Percentiles rank a stretch among this genome's conserved stretches.
Conservation (phyloP, 352 stramenopile species). For the Phytopythium chamaehyphon region DNA sequence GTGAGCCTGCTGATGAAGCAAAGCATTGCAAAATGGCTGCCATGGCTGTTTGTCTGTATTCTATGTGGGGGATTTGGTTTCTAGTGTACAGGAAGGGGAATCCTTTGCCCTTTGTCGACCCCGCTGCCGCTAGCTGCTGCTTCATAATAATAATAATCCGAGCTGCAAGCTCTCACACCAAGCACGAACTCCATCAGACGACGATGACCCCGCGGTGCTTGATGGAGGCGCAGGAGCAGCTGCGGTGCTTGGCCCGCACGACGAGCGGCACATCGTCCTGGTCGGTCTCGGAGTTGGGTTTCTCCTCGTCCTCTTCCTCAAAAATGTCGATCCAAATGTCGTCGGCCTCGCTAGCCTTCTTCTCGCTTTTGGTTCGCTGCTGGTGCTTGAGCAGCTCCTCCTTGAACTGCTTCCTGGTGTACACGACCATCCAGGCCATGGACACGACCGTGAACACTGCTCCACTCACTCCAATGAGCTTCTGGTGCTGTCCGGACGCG, state of each 20-base stretch:
- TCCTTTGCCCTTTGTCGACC: no score
- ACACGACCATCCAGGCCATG: constrained; percentile 50
- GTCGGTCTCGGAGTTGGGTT: neutral
- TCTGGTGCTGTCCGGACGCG: constrained; percentile 18
- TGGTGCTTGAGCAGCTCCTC: constrained; percentile 32
- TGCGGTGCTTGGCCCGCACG: constrained; percentile 1
- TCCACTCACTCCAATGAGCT: constrained; percentile 23
- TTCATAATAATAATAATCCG: no score
- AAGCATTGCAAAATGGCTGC: no score
- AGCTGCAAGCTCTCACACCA: no score
- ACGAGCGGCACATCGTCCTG: constrained; percentile 8
- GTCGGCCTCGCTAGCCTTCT: constrained; percentile 14
- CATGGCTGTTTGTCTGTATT: no score
- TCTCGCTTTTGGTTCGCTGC: constrained; percentile 15
- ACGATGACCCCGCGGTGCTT: constrained; percentile 9
- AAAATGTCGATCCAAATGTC: constrained; percentile 27
- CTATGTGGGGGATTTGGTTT: no score
- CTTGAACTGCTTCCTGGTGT: constrained; percentile 41
- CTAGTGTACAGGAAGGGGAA: no score
- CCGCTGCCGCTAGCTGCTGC: no score
- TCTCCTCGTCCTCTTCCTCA: constrained; percentile 16
- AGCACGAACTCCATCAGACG: neutral
- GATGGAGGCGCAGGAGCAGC: constrained; percentile 7
- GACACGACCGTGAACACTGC: constrained; percentile 31
- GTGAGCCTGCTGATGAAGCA: no score